A percentile compares a stretch with the other conserved stretches of the same genome.
These are phyloP conservation scores for Jamesozyma piceae DNA, from an alignment of 805 yeast species.

Conservation along the genomic window DNA sequence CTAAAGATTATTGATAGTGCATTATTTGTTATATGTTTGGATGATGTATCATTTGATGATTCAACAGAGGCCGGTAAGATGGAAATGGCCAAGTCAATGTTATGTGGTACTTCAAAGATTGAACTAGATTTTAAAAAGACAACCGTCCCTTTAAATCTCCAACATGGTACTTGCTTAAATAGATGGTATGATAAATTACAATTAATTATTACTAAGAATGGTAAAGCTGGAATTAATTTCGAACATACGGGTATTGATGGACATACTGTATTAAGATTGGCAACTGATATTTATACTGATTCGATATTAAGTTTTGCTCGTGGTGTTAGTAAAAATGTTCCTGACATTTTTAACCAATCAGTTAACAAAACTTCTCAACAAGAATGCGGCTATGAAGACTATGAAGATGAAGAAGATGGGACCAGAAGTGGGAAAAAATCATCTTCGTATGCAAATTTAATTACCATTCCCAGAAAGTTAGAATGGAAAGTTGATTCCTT, in stretches of 20 bases:
- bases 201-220: constrained; percentile 76
- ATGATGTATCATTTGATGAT: constrained; percentile 46
- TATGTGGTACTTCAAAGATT: constrained; percentile 73
- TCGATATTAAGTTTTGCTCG: constrained; percentile 80
- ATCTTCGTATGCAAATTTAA: constrained; percentile 31
- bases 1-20: constrained; percentile 71
- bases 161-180: constrained; percentile 88
- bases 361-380: too few relatives aligned
- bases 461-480: constrained; percentile 72
- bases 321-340: constrained; percentile 57
- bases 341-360: constrained; percentile 18
- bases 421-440: constrained; percentile 1
- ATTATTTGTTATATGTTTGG: constrained; percentile 72
- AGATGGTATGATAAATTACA: constrained; percentile 93
- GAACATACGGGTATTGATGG: constrained; percentile 96
- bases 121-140: constrained; percentile 36
- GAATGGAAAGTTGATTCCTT: constrained; percentile 83
- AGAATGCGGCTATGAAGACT: too few relatives aligned
- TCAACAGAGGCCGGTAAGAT: too few relatives aligned
- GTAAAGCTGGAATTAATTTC: constrained; percentile 86
- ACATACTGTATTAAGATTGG: constrained; percentile 82
- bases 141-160: constrained; percentile 47
- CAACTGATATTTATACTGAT: constrained; percentile 85
- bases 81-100: constrained; percentile 74
- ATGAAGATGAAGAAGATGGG: neutral